Base-by-base conservation (phyloP, 1,284 basidiomycete species). In the Coniferiporia sulphurascens region DNA sequence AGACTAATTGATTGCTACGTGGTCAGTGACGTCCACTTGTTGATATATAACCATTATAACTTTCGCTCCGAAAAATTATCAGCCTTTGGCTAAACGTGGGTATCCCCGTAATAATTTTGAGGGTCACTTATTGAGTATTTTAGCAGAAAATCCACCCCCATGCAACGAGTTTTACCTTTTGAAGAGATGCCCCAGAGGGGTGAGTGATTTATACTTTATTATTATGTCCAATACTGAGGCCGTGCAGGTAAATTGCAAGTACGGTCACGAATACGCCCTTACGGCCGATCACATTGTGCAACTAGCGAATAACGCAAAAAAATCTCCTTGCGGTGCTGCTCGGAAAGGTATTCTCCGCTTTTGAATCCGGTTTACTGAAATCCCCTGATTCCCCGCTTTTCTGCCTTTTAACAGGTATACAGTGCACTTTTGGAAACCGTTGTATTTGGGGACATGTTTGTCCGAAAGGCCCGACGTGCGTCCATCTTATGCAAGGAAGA, bases 381-480 rank as follows among this genome's bases (percentile, higher is more conserved):
- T 17, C 21, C 32, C 7, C 9, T 27, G 4, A 17, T 44, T 41
- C 38, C 35, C 35, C 43, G 41, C 21, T 27, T 46, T 45, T 58
- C 12, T 22, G 19, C 44, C 32, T 12, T 19, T 35, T 45, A 48
- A 27, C 62, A 90, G 88, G 86, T 43, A 73, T 85, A 34, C 77
- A 78, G 54, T 91, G 88, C 64, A 86, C 87, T 6, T 85, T 84
- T 63, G 87, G 85, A 50, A 80, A 83, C 46, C 74, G 74, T 60
- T 91, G 88, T 66, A 89, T 87, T 70, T 90, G 88, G 87, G 88
- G 88, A 4, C 88, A 91, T 69, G 75, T 81, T n/a, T 91, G 88
- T 68, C 88, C 88, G 10, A 86, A 85, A 65, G 89, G 89, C n/a
- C 76, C 82, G 9, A 82, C 83, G 46, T 77, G 76, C 65, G 70